These are phyloP conservation scores for Pestalotiopsis sp. DNA, from an alignment of 2,329 filamentous ascomycete species.

Conservation along the genomic window DNA sequence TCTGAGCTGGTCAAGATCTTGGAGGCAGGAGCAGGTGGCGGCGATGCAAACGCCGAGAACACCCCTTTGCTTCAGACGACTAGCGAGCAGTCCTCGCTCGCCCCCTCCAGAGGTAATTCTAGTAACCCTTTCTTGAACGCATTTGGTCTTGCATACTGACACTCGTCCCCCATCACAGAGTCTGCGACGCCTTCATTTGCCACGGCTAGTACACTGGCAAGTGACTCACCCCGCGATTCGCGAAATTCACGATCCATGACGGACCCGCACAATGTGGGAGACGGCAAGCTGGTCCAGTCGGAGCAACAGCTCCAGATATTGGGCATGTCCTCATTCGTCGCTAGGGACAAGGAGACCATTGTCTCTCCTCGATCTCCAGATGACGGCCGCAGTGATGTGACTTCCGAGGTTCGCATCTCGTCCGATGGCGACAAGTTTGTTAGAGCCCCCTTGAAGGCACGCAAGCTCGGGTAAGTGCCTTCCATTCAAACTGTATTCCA, in stretches of 20 bases:
- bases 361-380: conserved; percentile 33
- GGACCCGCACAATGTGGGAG: conserved; percentile 9
- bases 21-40: background rate
- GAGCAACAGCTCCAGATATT: conserved; percentile 38
- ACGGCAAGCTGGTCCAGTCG: conserved; percentile 28
- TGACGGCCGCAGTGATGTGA: conserved; percentile 31
- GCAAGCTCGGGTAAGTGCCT: conserved; percentile 26
- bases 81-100: conserved; percentile 26
- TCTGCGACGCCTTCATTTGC: conserved; percentile 40
- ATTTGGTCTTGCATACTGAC: background rate
- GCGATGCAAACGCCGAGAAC: conserved; percentile 13
- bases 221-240: conserved; percentile 24
- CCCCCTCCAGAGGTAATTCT: conserved; percentile 32
- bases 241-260: background rate
- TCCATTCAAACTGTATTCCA: background rate
- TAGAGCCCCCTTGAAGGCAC: conserved; percentile 28
- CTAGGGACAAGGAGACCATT: conserved; percentile 38
- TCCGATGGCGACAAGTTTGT: conserved; percentile 26
- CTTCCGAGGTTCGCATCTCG: conserved; percentile 39
- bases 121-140: background rate
- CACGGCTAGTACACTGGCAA: conserved; percentile 33
- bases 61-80: conserved; percentile 13
- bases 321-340: conserved; percentile 42
- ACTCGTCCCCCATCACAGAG: conserved; percentile 27
- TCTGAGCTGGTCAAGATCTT: background rate